phyloP scores from a whole-genome alignment of 2,329 filamentous ascomycete species.

The Chrysoporthe puriensis region DNA sequence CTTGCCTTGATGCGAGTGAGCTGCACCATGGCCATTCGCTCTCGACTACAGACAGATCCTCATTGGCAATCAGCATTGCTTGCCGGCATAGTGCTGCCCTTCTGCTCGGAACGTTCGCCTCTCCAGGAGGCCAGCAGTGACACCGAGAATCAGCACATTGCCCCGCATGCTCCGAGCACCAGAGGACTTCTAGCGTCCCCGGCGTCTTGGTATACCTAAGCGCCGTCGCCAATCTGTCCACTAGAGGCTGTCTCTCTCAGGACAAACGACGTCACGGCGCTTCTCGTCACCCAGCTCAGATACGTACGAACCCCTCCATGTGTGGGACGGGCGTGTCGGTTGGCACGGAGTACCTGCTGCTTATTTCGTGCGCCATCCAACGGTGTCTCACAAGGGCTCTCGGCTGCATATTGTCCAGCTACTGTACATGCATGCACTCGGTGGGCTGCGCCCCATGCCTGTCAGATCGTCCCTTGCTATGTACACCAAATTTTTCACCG shows the following conservation, averaged over 20 bases:
- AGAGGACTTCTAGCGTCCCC: conserved; percentile 12
- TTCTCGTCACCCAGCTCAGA: conserved; percentile 8
- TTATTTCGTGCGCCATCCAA: conserved; percentile 6
- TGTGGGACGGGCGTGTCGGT: conserved; percentile 7
- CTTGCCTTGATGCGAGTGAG: conserved; percentile 3
- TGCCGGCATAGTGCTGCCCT: neutral
- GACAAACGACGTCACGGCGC: conserved; percentile 25
- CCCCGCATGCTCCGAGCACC: conserved; percentile 1
- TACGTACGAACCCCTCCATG: conserved; percentile 13
- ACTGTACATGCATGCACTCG: conserved; percentile 22
- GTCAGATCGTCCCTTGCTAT: conserved; percentile 24
- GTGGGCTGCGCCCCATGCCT: conserved; percentile 26
- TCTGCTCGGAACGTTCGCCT: neutral
- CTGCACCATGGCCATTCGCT: conserved; percentile 6
- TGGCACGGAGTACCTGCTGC: conserved; percentile 17
- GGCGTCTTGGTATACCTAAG: conserved; percentile 15
- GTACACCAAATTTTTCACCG: conserved; percentile 17
- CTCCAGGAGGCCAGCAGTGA: conserved; percentile 6
- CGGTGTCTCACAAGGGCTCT: conserved; percentile 2
- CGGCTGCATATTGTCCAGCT: conserved; percentile 17
- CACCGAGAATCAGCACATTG: conserved; percentile 6
- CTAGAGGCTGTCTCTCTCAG: conserved; percentile 10
- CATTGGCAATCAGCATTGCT: neutral
- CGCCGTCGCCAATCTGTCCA: conserved; percentile 26
- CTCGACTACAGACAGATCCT: neutral